Percentiles rank a stretch among this genome's conserved stretches.
Conservation (phyloP, 345 rosid species). For the Hibiscus trionum region DNA sequence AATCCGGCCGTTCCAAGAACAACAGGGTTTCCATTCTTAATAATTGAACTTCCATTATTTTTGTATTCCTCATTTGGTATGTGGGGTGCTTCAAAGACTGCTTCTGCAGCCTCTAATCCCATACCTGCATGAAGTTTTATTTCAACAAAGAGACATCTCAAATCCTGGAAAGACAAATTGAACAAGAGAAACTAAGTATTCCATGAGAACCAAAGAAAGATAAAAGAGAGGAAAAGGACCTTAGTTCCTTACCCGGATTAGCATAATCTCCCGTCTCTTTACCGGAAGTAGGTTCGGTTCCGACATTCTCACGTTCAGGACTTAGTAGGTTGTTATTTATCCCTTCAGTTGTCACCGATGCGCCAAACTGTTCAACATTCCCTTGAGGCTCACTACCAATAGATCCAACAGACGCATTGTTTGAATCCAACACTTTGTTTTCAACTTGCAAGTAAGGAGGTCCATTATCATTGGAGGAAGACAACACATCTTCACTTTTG, state of each 20-base stretch:
- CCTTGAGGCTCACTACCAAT: constrained; percentile 15
- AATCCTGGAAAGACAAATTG: constrained; percentile 38
- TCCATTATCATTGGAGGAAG: constrained; percentile 14
- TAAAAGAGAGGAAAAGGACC: constrained; percentile 9
- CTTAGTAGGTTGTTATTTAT: constrained; percentile 10
- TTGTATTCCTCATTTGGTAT: not conserved
- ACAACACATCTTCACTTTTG: constrained; percentile 12
- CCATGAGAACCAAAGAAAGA: constrained; percentile 8
- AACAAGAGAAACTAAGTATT: constrained; percentile 16
- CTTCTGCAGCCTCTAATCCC: not conserved
- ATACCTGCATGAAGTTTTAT: not conserved
- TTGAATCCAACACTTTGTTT: constrained; percentile 17
- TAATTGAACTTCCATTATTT: not conserved
- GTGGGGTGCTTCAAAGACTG: not conserved
- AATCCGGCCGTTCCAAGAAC: not conserved
- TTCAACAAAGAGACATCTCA: not conserved
- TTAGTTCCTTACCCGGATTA: constrained; percentile 41
- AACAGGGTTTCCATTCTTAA: not conserved
- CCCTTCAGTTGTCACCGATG: constrained; percentile 30
- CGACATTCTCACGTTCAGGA: constrained; percentile 22
- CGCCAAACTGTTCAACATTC: constrained; percentile 28
- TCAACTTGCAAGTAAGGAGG: constrained; percentile 14
- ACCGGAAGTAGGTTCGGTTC: constrained; percentile 26
- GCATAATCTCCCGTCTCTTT: constrained; percentile 19
- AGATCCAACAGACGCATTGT: constrained; percentile 16